Conservation (phyloP, 2,329 filamentous ascomycete genomes). For the Colletotrichum spinosum region DNA sequence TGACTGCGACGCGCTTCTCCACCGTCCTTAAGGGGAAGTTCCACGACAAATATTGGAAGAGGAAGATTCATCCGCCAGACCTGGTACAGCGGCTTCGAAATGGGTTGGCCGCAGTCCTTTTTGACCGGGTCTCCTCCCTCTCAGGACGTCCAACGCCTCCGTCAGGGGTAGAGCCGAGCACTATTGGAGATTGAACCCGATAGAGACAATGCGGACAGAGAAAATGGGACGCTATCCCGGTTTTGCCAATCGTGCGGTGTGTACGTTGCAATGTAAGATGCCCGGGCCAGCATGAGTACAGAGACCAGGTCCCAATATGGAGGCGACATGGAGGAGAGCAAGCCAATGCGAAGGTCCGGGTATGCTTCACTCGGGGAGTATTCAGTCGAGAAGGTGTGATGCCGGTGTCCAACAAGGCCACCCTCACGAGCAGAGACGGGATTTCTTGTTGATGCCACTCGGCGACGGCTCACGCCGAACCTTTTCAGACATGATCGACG, state of each 20-base stretch:
- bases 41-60: constrained; percentile 10
- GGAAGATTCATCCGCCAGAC: constrained; percentile 6
- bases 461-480: no score
- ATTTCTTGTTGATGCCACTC: no score
- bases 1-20: constrained; percentile 22
- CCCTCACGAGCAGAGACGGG: no score
- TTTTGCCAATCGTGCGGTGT: neutral
- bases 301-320: neutral
- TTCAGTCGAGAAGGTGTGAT: no score
- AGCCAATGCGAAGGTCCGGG: neutral
- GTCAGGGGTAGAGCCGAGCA: neutral
- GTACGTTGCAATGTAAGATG: constrained; percentile 1
- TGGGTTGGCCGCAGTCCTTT: neutral
- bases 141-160: neutral
- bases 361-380: neutral
- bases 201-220: neutral
- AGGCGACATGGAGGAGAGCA: constrained; percentile 1
- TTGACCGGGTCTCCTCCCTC: neutral
- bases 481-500: no score
- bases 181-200: neutral
- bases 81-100: constrained; percentile 8
- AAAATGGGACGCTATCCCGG: neutral
- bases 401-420: no score
- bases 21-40: constrained; percentile 7
- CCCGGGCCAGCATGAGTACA: neutral